Conservation (phyloP, 495 filamentous ascomycete genomes). For the Aspergillus diversus region DNA sequence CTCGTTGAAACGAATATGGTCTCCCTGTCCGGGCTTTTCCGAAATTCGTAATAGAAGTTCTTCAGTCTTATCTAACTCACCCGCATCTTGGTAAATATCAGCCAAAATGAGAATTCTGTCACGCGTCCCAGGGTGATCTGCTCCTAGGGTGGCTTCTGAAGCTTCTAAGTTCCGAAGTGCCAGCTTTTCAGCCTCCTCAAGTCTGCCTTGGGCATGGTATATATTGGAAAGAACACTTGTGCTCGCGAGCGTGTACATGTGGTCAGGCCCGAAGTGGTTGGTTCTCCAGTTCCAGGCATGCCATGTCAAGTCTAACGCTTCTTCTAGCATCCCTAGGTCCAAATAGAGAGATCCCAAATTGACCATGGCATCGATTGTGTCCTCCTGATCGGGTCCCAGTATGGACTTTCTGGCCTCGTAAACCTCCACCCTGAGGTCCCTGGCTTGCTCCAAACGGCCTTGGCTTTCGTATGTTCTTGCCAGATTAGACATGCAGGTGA, state of each 20-base stretch:
- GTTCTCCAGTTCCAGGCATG: conserved; percentile 12
- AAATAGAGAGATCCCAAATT: conserved; percentile 12
- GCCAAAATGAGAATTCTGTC: conserved; percentile 16
- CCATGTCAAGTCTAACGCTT: conserved; percentile 7
- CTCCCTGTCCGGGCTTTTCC: not conserved
- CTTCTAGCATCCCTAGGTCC: not conserved
- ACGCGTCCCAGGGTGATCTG: conserved; percentile 25
- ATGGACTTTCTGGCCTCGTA: conserved; percentile 29
- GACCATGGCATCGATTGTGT: conserved; percentile 39
- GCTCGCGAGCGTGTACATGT: conserved; percentile 19
- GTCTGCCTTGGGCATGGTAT: conserved; percentile 29
- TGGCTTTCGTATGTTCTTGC: conserved; percentile 20
- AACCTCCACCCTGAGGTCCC: conserved; percentile 10
- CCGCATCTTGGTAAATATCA: conserved; percentile 3
- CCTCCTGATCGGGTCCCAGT: conserved; percentile 39
- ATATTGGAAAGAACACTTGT: conserved; percentile 10
- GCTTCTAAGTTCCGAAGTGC: conserved; percentile 29
- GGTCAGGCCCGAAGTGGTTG: conserved; percentile 18
- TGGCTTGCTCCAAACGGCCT: conserved; percentile 24
- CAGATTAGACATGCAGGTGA: conserved; percentile 38
- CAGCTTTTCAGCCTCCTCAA: conserved; percentile 36
- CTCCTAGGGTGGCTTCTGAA: conserved; percentile 23
- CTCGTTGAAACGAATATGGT: not conserved
- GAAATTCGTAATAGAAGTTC: conserved; percentile 2
- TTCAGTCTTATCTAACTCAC: conserved; percentile 13